phyloP scores from a whole-genome alignment of 2,329 filamentous ascomycete species.

The Diaporthe ilicicola region DNA sequence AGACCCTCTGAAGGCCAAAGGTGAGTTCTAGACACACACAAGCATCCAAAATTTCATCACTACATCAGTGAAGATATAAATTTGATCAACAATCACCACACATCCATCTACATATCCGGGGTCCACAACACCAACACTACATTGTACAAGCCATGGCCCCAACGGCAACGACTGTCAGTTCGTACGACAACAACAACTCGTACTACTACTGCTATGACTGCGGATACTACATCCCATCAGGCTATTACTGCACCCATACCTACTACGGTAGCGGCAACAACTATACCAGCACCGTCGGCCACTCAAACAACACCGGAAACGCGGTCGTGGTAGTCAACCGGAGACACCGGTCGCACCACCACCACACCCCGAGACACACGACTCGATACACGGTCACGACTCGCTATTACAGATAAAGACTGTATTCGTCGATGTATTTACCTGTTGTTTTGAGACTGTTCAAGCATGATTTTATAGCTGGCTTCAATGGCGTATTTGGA shows the following conservation, averaged over 20 bases:
- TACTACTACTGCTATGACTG: conserved; percentile 29
- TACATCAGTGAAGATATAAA: background rate
- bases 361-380: conserved; percentile 11
- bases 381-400: conserved; percentile 19
- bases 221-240: conserved; percentile 25
- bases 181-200: background rate
- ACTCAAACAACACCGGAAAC: background rate
- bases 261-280: conserved; percentile 12
- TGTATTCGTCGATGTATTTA: background rate
- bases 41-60: background rate
- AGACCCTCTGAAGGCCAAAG: background rate
- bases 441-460: background rate
- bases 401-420: background rate
- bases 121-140: background rate
- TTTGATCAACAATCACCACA: background rate
- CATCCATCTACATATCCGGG: background rate
- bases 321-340: conserved; percentile 10
- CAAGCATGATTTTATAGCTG: background rate
- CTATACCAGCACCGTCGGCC: background rate
- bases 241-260: conserved; percentile 26
- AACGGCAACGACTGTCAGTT: background rate
- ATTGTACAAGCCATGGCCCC: conserved; percentile 2
- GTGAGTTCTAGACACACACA: background rate
- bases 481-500: background rate
- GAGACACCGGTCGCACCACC: background rate